A percentile compares a stretch with the other conserved stretches of the same genome.
These are phyloP conservation scores for Flaveria floridana DNA, from an alignment of 140 eudicot genomes.

Conservation along the genomic window DNA sequence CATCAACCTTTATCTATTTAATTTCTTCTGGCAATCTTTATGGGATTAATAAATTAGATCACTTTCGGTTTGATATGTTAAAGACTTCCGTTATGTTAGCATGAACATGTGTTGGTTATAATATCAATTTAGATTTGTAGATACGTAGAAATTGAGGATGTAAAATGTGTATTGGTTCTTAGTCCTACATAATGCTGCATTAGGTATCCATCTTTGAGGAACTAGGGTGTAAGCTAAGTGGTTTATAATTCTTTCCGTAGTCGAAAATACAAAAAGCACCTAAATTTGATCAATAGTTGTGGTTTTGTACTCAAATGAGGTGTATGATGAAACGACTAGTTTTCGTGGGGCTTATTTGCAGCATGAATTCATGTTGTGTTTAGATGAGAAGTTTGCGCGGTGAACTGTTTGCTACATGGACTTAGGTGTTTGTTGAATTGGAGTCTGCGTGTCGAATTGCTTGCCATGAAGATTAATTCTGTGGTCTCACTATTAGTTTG, in stretches of 20 bases:
- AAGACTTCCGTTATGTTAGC: too few relatives aligned
- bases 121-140: not conserved
- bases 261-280: too few relatives aligned
- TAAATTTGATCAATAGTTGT: not conserved
- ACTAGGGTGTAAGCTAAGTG: not conserved
- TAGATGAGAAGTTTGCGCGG: too few relatives aligned
- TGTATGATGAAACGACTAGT: not conserved
- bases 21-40: not conserved
- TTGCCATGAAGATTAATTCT: too few relatives aligned
- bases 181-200: not conserved
- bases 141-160: not conserved
- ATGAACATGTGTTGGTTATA: not conserved
- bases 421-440: too few relatives aligned
- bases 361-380: not conserved
- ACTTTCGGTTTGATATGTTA: not conserved
- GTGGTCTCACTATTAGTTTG: too few relatives aligned
- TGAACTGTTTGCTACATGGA: too few relatives aligned
- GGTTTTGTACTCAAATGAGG: not conserved
- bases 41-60: not conserved
- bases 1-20: not conserved
- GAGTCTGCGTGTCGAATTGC: too few relatives aligned
- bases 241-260: not conserved
- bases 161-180: not conserved
- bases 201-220: not conserved
- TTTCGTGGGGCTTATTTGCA: too few relatives aligned